phyloP scores from a whole-genome alignment of 2,329 filamentous ascomycete species.

The Didymellaceae sp. region DNA sequence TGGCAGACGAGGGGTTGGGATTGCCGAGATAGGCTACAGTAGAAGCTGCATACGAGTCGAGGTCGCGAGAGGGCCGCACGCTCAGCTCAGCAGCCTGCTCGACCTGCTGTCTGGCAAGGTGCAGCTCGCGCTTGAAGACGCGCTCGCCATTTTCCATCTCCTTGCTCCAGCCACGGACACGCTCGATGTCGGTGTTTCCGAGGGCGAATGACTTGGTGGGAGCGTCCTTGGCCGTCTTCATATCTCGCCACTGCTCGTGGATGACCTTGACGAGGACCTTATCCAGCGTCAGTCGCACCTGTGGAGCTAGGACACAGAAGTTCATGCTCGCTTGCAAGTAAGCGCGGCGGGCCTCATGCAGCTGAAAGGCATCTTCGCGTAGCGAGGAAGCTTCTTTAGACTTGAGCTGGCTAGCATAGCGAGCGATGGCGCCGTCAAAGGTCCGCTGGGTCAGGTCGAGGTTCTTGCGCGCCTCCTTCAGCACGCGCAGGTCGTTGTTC shows the following conservation, averaged over 20 bases:
- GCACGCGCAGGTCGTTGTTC: constrained; percentile 76
- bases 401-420: constrained; percentile 86
- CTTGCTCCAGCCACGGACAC: constrained; percentile 88
- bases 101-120: constrained; percentile 79
- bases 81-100: constrained; percentile 75
- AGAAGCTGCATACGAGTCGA: constrained; percentile 89
- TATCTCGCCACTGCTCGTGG: constrained; percentile 85
- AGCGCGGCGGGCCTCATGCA: constrained; percentile 88
- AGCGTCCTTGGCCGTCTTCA: constrained; percentile 73
- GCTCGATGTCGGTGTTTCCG: constrained; percentile 82
- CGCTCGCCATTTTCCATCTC: constrained; percentile 93
- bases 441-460: constrained; percentile 82
- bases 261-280: constrained; percentile 85
- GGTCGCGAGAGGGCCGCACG: constrained; percentile 82
- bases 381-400: constrained; percentile 91
- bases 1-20: constrained; percentile 62
- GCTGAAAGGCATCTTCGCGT: constrained; percentile 92
- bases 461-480: constrained; percentile 81
- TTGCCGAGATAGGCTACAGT: constrained; percentile 87
- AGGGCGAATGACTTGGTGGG: constrained; percentile 67
- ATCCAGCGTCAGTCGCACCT: constrained; percentile 83
- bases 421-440: constrained; percentile 80
- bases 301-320: constrained; percentile 86
- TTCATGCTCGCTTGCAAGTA: constrained; percentile 95
- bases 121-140: constrained; percentile 80